Evolutionary conservation across 2,329 filamentous ascomycete genomes (phyloP), one percentile per base, ranked within the genome.

Genomic region (Cladosporium sp.): DNA sequence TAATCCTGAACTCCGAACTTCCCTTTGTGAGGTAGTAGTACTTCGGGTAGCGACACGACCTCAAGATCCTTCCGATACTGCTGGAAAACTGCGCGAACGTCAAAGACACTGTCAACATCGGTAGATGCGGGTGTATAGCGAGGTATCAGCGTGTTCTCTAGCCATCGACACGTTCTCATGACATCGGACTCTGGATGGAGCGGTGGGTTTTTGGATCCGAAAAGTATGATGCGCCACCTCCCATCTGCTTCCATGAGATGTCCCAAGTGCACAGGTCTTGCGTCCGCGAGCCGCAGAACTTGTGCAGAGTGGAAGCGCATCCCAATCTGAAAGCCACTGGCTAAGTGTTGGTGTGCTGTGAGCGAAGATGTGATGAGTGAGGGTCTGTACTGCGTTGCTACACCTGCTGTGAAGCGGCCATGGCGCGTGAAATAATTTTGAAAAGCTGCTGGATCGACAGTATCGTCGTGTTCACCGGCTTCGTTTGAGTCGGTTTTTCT

Each of bases 31-130:
- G 81, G 80, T 66, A 80, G 76, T 54, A 83, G 69, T n/a, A 83
- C 68, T 3, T 76, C 72, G 0, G 80, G 81, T 32, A 83, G 74
- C 4, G 80, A 73, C 8, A 81, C 69, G 7, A 70, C 58, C 48
- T n/a, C n/a, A n/a, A n/a, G n/a, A 74, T 66, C 5, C 65, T 68
- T 32, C 71, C 75, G 70, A 5, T 68, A 65, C 26, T 77, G 74
- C 63, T 72, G 74, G 3, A 76, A 66, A 0, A 76, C 66, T 4
- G 72, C 75, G 5, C 75, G 72, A 4, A 90, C 78, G 34, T 90
- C 87, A 36, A 91, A 80, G 4, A 86, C 79, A 21, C 85, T 78
- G 7, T 76, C 72, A 7, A 73, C 69, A 5, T 65, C 70, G 0
- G 65, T 46, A 1, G 80, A 79, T 0, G 81, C 84, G 66, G 74